Evolutionary conservation across 73 alveolate species (phyloP).

Genomic region (Tetrahymena elliotti): DNA sequence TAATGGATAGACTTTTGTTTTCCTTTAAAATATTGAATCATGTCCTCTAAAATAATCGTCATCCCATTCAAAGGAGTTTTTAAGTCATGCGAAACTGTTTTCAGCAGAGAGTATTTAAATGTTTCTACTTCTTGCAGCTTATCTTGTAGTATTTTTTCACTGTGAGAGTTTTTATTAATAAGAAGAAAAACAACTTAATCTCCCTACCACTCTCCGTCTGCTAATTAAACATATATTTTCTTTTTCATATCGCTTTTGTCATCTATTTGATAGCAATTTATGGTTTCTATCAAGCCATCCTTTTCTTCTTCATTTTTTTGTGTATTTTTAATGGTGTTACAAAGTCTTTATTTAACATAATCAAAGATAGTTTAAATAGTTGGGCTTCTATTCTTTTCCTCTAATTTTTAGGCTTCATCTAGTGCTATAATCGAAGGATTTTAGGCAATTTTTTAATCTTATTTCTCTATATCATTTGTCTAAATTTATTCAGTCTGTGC

Average conservation of each 20-base stretch:
- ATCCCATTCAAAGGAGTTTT: not conserved
- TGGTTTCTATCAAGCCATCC: not conserved
- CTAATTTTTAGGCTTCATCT: not conserved
- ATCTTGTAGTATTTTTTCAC: not conserved
- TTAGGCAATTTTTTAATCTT: not conserved
- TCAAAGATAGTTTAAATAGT: not conserved
- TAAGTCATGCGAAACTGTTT: not conserved
- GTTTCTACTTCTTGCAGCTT: not conserved
- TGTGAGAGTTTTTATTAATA: not conserved
- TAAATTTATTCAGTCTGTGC: not conserved
- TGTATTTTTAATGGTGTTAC: not conserved
- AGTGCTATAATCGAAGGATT: not conserved
- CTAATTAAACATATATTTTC: not conserved
- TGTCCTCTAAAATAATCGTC: not conserved
- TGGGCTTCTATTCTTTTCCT: not conserved
- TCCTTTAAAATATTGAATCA: not conserved
- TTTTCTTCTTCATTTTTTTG: not conserved
- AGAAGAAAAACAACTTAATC: not conserved
- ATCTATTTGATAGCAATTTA: not conserved
- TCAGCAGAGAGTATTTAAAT: not conserved
- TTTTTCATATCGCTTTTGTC: not conserved
- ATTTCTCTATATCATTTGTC: not conserved
- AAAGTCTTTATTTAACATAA: not conserved
- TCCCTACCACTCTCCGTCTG: not conserved
- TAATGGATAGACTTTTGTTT: not conserved